Base-by-base conservation (phyloP, 2,329 filamentous ascomycete genomes). In the Aspergillus tamarii region DNA sequence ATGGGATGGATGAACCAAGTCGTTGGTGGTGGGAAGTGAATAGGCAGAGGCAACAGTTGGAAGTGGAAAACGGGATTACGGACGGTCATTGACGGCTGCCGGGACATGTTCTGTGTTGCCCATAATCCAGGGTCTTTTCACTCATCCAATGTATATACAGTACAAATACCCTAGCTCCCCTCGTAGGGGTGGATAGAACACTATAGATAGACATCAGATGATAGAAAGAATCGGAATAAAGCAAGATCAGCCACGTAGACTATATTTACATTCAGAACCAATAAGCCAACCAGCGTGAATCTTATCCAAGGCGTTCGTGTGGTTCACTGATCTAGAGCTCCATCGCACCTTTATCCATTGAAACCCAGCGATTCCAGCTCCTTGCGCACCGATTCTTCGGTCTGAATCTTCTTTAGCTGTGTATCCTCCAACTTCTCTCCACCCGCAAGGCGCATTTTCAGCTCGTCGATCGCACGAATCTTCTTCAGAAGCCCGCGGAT, bases 391-490 rank as follows among this genome's bases (percentile, higher is more conserved):
- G 86, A 81, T 56, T 89, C 84, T 83, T 98, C 96, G 26, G 93
- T 98, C 61, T 88, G 87, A 72, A 99, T 99, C 87, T 99, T 99
- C 85, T 97, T 96, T 80, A 99, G 89, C 82, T 99, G 95, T 36
- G 95, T 99, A 75, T 97, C 94, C 82, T 99, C 95, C 65, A 99
- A 83, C 85, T 97, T 98, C 85, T 99, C 95, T 6, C 94, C 94
- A 39, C 91, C 90, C 3, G 94, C 95, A 69, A 94, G 89, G 62
- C 95, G 89, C 94, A 98, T 97, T 84, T 98, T 97, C 66, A 99
- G 83, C 77, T 99, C 95, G 76, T 99, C 95, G 75, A 99, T 99
- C 12, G 95, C 95, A 23, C 95, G 89, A 66, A 99, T 91, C 86
- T 99, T 99, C 87, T 99, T 99, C 77, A 97, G 86, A 66, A 99